A percentile compares a stretch with the other conserved stretches of the same genome.
Evolutionary conservation across 2,329 filamentous ascomycete genomes (phyloP).

Genomic region (Onygena corvina): DNA sequence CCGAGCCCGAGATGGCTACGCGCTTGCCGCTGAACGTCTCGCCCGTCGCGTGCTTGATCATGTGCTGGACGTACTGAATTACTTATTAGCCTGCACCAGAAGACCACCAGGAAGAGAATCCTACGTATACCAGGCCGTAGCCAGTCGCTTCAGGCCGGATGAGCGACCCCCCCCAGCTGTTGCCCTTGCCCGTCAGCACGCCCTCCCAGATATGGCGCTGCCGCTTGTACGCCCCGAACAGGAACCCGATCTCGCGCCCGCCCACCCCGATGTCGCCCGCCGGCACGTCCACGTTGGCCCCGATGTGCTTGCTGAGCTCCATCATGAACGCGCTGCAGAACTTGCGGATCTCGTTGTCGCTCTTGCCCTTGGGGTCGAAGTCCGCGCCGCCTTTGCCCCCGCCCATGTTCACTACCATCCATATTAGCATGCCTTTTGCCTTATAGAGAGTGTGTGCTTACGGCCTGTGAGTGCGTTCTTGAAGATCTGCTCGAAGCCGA

Average conservation of each 20-base stretch:
- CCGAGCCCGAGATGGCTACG: conserved; percentile 90
- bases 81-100: conserved; percentile 3
- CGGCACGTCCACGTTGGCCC: conserved; percentile 88
- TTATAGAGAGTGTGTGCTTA: conserved; percentile 39
- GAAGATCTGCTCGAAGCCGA: conserved; percentile 99
- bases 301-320: conserved; percentile 90
- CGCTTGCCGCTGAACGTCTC: conserved; percentile 82
- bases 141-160: conserved; percentile 96
- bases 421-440: neutral
- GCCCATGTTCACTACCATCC: conserved; percentile 70
- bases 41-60: conserved; percentile 71
- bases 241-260: conserved; percentile 80
- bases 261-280: conserved; percentile 94
- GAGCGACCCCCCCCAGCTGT: conserved; percentile 80
- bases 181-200: conserved; percentile 90
- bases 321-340: conserved; percentile 97
- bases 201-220: conserved; percentile 88
- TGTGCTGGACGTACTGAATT: conserved; percentile 68
- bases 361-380: conserved; percentile 98
- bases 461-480: conserved; percentile 96
- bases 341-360: conserved; percentile 89
- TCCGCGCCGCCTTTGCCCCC: conserved; percentile 96
- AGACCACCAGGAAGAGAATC: conserved; percentile 19
- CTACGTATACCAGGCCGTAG: conserved; percentile 81
- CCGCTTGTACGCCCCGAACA: conserved; percentile 89